Evolutionary conservation across 2,329 filamentous ascomycete species (phyloP).

Genomic region (Incumbomyces delicatus): DNA sequence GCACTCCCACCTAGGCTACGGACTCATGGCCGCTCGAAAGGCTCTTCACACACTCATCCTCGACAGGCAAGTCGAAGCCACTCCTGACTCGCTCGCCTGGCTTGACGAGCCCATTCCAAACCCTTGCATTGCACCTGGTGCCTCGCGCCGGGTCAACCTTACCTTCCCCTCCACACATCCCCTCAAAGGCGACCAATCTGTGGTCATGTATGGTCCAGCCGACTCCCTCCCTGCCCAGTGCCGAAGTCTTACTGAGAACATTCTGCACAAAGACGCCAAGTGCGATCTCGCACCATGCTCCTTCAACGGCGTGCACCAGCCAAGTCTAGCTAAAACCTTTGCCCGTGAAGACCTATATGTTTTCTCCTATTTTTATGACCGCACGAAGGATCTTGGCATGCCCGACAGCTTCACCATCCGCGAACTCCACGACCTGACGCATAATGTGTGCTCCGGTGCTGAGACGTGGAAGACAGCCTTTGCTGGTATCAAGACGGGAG

Average conservation of each 20-base stretch:
- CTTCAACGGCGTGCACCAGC: conserved; percentile 96
- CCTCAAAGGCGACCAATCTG: conserved; percentile 55
- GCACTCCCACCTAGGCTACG: conserved; percentile 94
- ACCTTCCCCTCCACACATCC: conserved; percentile 56
- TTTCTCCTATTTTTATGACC: conserved; percentile 97
- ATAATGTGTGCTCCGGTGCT: conserved; percentile 74
- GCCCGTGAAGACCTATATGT: conserved; percentile 85
- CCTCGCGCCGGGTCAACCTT: conserved; percentile 63
- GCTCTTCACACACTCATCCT: conserved; percentile 70
- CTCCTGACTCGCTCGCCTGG: conserved; percentile 56
- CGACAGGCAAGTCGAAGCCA: conserved; percentile 56
- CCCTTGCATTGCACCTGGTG: conserved; percentile 77
- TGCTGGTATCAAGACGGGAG: conserved; percentile 41
- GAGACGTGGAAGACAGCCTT: conserved; percentile 67
- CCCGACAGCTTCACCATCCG: conserved; percentile 91
- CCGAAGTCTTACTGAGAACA: conserved; percentile 80
- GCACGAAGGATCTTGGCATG: conserved; percentile 88
- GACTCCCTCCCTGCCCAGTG: conserved; percentile 73
- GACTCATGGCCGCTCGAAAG: conserved; percentile 87
- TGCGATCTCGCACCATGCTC: conserved; percentile 88
- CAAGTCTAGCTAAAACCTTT: conserved; percentile 85
- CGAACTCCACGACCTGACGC: conserved; percentile 77
- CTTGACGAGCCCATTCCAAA: conserved; percentile 62
- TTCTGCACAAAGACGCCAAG: conserved; percentile 72
- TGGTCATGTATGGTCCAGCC: conserved; percentile 82